phyloP scores from a whole-genome alignment of 768 basidiomycete genomes.

The Russula earlei region DNA sequence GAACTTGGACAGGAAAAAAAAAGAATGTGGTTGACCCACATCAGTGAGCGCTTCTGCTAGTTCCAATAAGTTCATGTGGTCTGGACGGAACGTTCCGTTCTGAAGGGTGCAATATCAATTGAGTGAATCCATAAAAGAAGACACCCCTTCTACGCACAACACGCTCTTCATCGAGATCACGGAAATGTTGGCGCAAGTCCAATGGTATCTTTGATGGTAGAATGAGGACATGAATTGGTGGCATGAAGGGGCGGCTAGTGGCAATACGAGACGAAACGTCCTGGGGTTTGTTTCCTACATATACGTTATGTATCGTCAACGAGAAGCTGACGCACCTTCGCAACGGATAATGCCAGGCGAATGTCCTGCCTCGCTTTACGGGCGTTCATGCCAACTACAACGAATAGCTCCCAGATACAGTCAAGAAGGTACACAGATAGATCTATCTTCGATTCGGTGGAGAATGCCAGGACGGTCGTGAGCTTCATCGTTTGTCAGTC shows the following conservation, averaged over 20 bases:
- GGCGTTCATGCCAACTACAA: conserved; percentile 61
- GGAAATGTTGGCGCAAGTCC: conserved; percentile 58
- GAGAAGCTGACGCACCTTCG: conserved; percentile 35
- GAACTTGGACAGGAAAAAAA: not conserved
- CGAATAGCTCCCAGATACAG: conserved; percentile 73
- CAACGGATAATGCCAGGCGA: conserved; percentile 46
- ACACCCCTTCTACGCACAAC: conserved; percentile 36
- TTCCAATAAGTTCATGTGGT: conserved; percentile 72
- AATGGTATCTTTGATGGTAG: conserved; percentile 66
- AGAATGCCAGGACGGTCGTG: conserved; percentile 35
- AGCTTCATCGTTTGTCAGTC: conserved; percentile 33
- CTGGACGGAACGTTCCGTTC: conserved; percentile 44
- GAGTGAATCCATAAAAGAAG: not conserved
- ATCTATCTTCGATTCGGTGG: conserved; percentile 30
- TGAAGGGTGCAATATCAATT: conserved; percentile 7
- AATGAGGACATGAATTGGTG: conserved; percentile 64
- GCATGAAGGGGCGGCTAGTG: conserved; percentile 51
- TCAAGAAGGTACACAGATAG: conserved; percentile 57
- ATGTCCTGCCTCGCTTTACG: conserved; percentile 52
- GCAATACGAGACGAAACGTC: conserved; percentile 45
- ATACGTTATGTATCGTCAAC: not conserved
- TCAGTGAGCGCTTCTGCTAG: conserved; percentile 46
- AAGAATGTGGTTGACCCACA: conserved; percentile 32
- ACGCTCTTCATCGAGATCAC: conserved; percentile 54
- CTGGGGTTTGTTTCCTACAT: conserved; percentile 29